These are phyloP conservation scores for Actinomortierella wolfii DNA, from an alignment of 371 early-diverging fungal genomes.

Conservation along the genomic window DNA sequence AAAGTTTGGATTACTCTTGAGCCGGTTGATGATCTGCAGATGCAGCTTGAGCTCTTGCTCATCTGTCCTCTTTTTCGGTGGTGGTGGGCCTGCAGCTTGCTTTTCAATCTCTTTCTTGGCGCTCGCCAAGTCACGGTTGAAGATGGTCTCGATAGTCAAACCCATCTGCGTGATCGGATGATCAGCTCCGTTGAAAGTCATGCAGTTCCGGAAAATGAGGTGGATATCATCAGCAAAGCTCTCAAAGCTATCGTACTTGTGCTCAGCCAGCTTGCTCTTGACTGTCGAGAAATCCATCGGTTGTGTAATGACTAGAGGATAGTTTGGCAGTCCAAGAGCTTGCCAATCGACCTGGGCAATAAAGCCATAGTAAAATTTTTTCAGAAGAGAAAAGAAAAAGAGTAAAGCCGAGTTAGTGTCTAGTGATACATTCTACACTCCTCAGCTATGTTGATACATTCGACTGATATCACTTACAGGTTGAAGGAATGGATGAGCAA, in stretches of 20 bases:
- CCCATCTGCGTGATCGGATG: slow-evolving; percentile 71
- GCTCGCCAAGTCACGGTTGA: slow-evolving; percentile 57
- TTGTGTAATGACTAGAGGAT: slow-evolving; percentile 79
- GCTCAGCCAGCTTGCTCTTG: slow-evolving; percentile 63
- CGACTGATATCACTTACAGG: slow-evolving; percentile 46
- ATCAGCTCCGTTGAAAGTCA: slow-evolving; percentile 80
- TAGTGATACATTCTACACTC: no score
- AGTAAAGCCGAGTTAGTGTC: no score
- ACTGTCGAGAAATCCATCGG: slow-evolving; percentile 90
- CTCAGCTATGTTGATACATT: no score
- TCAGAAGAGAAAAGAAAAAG: slow-evolving; percentile 49
- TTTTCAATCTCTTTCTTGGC: slow-evolving; percentile 36
- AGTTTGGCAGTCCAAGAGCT: slow-evolving; percentile 79
- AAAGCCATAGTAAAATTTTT: no score
- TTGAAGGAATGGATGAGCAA: slow-evolving; percentile 52
- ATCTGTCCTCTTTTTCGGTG: slow-evolving; percentile 1
- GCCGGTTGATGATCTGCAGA: slow-evolving; percentile 41
- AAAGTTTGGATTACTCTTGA: slow-evolving; percentile 48
- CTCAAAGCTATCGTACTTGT: slow-evolving; percentile 57
- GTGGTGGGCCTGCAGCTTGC: slow-evolving; percentile 9
- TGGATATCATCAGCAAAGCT: slow-evolving; percentile 76
- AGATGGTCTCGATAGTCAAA: slow-evolving; percentile 53
- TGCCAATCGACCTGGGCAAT: slow-evolving; percentile 71
- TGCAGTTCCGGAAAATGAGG: slow-evolving; percentile 88
- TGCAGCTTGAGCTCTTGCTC: slow-evolving; percentile 26